Conservation (phyloP, 176 grass and related monocot genomes). For the Aechmea fasciata region DNA sequence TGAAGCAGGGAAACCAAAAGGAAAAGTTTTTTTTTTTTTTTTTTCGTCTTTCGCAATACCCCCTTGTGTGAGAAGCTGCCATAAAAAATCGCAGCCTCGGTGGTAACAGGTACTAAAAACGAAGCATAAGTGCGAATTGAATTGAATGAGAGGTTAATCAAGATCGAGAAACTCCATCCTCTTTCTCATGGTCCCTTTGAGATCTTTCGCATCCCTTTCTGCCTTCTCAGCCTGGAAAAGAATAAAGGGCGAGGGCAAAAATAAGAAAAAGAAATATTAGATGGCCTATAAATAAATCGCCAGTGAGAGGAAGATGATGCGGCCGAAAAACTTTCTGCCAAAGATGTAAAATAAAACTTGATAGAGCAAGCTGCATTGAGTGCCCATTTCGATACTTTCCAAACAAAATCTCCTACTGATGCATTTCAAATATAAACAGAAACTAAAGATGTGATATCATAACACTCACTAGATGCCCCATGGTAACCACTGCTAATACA, state of each 20-base stretch:
- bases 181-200: constrained; percentile 32
- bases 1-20: background rate
- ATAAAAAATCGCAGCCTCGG: constrained; percentile 5
- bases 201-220: constrained; percentile 38
- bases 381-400: too few species aligned
- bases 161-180: constrained; percentile 31
- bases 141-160: constrained; percentile 3
- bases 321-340: too few species aligned
- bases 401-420: too few species aligned
- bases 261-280: constrained; percentile 1
- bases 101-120: background rate
- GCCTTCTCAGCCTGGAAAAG: constrained; percentile 72
- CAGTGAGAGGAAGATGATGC: background rate
- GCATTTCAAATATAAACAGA: too few species aligned
- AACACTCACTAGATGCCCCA: too few species aligned
- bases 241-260: too few species aligned
- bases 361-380: too few species aligned
- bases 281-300: background rate
- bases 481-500: too few species aligned
- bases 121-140: background rate
- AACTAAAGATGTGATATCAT: too few species aligned
- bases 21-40: background rate
- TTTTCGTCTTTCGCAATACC: background rate
- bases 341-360: too few species aligned
- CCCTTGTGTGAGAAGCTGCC: background rate